Percentiles rank a stretch among this genome's conserved stretches.
Conservation (phyloP, 2,329 filamentous ascomycete genomes). For the Pseudogymnoascus sp. region DNA sequence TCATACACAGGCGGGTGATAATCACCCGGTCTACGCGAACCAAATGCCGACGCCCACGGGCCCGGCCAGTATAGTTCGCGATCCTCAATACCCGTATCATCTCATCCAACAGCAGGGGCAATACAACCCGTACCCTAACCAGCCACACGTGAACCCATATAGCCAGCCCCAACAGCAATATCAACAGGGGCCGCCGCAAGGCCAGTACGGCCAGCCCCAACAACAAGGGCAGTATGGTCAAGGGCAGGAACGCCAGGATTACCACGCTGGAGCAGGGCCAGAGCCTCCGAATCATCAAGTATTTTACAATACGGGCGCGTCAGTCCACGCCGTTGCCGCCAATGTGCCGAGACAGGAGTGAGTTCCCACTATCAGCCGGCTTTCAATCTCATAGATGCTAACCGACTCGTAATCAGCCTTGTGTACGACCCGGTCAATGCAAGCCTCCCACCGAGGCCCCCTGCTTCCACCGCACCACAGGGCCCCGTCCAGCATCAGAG, state of each 20-base stretch:
- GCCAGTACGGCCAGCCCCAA: constrained; percentile 33
- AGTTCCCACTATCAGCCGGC: background rate
- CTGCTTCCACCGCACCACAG: constrained; percentile 41
- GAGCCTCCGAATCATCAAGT: constrained; percentile 16
- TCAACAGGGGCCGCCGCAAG: constrained; percentile 27
- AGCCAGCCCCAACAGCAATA: constrained; percentile 22
- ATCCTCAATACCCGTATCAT: constrained; percentile 25
- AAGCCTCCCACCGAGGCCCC: constrained; percentile 14
- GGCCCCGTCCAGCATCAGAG: constrained; percentile 26
- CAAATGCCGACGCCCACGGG: constrained; percentile 22
- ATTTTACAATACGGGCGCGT: constrained; percentile 20
- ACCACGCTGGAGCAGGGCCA: constrained; percentile 1
- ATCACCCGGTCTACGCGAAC: constrained; percentile 26
- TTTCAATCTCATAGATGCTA: constrained; percentile 14
- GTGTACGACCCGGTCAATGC: constrained; percentile 14
- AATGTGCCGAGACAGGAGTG: constrained; percentile 10
- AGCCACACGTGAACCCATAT: constrained; percentile 15
- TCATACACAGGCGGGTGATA: constrained; percentile 35
- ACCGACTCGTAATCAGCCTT: background rate
- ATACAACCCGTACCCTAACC: constrained; percentile 22
- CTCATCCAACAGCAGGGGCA: background rate
- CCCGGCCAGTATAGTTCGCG: constrained; percentile 32
- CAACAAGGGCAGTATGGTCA: constrained; percentile 11
- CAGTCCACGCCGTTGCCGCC: constrained; percentile 12
- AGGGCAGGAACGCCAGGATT: background rate